These are phyloP conservation scores for Dactylorhiza incarnata DNA, from an alignment of 106 monocot species.

Conservation along the genomic window DNA sequence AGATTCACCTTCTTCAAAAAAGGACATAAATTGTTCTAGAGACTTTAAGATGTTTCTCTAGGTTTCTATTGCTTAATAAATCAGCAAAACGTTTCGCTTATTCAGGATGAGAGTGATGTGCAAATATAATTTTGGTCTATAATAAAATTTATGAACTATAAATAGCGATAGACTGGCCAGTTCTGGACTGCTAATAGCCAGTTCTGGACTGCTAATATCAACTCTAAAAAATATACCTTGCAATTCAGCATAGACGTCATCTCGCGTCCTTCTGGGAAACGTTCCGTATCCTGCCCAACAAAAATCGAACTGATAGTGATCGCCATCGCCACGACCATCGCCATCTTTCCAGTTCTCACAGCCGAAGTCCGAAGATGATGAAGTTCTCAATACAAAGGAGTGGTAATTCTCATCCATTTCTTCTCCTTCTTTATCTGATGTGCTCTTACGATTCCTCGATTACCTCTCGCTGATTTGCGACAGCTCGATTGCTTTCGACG, in stretches of 20 bases:
- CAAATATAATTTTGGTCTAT: no score
- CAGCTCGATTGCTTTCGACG: constrained; percentile 32
- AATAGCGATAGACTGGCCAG: no score
- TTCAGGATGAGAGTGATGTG: no score
- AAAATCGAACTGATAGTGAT: background rate
- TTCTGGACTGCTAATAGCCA: no score
- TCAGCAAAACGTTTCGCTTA: no score
- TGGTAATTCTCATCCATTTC: background rate
- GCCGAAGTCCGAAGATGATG: background rate
- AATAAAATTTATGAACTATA: no score
- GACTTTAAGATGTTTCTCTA: no score
- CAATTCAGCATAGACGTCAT: background rate
- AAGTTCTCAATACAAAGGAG: background rate
- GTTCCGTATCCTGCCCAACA: background rate
- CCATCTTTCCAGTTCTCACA: constrained; percentile 5
- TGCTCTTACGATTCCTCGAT: background rate
- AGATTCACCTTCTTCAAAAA: no score
- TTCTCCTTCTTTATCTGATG: background rate
- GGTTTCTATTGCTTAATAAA: no score
- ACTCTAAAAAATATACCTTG: no score
- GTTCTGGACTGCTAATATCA: no score
- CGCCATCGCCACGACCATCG: background rate
- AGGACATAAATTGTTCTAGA: no score
- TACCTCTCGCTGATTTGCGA: background rate
- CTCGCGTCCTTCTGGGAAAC: background rate